These are phyloP conservation scores for Urostyla sp. DNA, from an alignment of 73 alveolate species.

Conservation along the genomic window DNA sequence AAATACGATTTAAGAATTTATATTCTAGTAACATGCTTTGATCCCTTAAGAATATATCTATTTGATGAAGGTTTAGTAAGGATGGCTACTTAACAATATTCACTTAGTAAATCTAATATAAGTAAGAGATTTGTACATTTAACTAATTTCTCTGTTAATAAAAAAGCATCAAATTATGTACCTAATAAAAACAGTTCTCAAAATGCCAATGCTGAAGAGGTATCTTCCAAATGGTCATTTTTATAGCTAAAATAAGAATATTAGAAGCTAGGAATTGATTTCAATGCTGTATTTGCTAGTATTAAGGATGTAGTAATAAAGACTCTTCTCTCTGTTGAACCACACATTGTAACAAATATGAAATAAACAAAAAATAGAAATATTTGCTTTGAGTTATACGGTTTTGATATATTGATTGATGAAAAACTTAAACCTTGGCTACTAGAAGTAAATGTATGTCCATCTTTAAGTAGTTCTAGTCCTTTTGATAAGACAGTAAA, in stretches of 20 bases:
- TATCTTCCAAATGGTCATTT: conserved; percentile 90
- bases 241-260: conserved; percentile 64
- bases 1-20: conserved; percentile 95
- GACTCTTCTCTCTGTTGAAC: conserved; percentile 82
- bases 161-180: conserved; percentile 79
- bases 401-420: conserved; percentile 96
- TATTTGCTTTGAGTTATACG: conserved; percentile 96
- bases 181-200: conserved; percentile 65
- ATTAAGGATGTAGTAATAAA: conserved; percentile 84
- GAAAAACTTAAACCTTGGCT: conserved; percentile 93
- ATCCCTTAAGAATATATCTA: conserved; percentile 95
- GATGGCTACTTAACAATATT: conserved; percentile 94
- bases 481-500: conserved; percentile 87
- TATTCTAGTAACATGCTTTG: conserved; percentile 91
- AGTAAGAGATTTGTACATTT: conserved; percentile 93
- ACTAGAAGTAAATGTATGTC: conserved; percentile 94
- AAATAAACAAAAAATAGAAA: conserved; percentile 64
- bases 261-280: conserved; percentile 72
- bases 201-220: conserved; percentile 41
- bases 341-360: conserved; percentile 71
- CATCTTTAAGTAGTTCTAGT: conserved; percentile 90
- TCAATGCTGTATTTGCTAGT: conserved; percentile 63
- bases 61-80: conserved; percentile 97
- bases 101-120: conserved; percentile 68
- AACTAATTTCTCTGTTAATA: conserved; percentile 93